phyloP scores from a whole-genome alignment of 1,284 basidiomycete genomes.

The Puccinia brachypodii region DNA sequence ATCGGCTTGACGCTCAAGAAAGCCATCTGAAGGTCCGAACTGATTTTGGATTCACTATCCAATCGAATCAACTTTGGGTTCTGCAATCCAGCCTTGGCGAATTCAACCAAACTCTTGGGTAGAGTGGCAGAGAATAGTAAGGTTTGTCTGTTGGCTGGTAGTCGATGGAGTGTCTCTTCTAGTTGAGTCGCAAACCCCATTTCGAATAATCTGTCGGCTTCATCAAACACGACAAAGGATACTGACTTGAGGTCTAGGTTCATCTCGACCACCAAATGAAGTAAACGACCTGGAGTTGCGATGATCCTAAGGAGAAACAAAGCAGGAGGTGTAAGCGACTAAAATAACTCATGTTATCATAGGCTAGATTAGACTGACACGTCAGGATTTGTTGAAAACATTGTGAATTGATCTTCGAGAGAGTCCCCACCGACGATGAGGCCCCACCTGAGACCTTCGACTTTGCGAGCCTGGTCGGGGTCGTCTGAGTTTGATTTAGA shows the following conservation, averaged over 20 bases:
- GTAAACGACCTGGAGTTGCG: conserved; percentile 92
- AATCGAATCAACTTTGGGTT: conserved; percentile 92
- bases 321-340: conserved; percentile 3
- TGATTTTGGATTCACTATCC: conserved; percentile 94
- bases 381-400: conserved; percentile 91
- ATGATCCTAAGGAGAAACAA: conserved; percentile 69
- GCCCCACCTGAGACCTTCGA: conserved; percentile 79
- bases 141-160: conserved; percentile 83
- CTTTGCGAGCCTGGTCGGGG: conserved; percentile 58
- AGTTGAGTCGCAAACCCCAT: conserved; percentile 94
- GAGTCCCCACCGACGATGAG: conserved; percentile 94
- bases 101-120: conserved; percentile 92
- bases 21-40: conserved; percentile 84
- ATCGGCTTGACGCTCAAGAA: conserved; percentile 90
- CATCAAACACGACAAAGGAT: conserved; percentile 93
- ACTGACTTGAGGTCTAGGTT: conserved; percentile 84
- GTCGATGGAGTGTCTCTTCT: conserved; percentile 82
- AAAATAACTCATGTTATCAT: neutral
- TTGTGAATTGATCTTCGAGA: conserved; percentile 93
- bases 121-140: conserved; percentile 94
- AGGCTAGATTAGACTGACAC: conserved; percentile 65
- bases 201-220: conserved; percentile 88
- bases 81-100: conserved; percentile 91
- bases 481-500: conserved; percentile 59
- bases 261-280: conserved; percentile 97